Percentiles rank a stretch among this genome's conserved stretches.
Evolutionary conservation across 306 rosid genomes (phyloP).

Genomic region (Fragaria ananassa): DNA sequence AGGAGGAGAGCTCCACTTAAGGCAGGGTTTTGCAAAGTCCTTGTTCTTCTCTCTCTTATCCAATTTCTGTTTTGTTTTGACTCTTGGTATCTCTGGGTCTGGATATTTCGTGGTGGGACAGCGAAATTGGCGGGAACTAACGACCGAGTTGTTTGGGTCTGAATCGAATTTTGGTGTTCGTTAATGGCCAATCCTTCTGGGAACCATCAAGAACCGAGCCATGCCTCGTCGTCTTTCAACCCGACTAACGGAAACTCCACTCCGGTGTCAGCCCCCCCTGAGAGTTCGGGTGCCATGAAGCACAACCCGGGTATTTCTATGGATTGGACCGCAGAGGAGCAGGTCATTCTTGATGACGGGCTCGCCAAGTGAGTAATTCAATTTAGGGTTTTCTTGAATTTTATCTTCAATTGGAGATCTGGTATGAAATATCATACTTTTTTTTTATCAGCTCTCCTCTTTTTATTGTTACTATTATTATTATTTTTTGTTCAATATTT

Average conservation of each 20-base stretch:
- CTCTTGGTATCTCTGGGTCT: constrained; percentile 7
- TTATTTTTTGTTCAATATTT: not conserved
- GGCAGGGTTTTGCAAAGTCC: constrained; percentile 3
- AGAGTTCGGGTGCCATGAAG: constrained; percentile 53
- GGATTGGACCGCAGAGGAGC: constrained; percentile 90
- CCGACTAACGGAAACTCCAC: constrained; percentile 57
- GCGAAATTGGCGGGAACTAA: constrained; percentile 71
- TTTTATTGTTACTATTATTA: not conserved
- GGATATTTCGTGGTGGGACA: constrained; percentile 20
- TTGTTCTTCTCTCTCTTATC: not conserved
- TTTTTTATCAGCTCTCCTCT: not conserved
- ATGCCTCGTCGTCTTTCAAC: constrained; percentile 65
- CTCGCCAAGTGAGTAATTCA: constrained; percentile 60
- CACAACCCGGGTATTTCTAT: constrained; percentile 88
- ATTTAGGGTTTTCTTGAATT: not conserved
- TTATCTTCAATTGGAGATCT: not conserved
- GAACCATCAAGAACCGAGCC: constrained; percentile 70
- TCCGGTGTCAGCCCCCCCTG: constrained; percentile 42
- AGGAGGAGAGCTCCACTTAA: constrained; percentile 44
- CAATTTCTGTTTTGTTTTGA: constrained; percentile 1
- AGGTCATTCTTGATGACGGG: constrained; percentile 73
- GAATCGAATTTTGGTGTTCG: constrained; percentile 8
- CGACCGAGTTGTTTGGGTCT: constrained; percentile 25
- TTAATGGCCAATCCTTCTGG: constrained; percentile 76
- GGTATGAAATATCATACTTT: too few species aligned